Evolutionary conservation across 2,329 filamentous ascomycete genomes (phyloP), one percentile per base, ranked within the genome.

Genomic region (Dendrostoma leiphaemia): DNA sequence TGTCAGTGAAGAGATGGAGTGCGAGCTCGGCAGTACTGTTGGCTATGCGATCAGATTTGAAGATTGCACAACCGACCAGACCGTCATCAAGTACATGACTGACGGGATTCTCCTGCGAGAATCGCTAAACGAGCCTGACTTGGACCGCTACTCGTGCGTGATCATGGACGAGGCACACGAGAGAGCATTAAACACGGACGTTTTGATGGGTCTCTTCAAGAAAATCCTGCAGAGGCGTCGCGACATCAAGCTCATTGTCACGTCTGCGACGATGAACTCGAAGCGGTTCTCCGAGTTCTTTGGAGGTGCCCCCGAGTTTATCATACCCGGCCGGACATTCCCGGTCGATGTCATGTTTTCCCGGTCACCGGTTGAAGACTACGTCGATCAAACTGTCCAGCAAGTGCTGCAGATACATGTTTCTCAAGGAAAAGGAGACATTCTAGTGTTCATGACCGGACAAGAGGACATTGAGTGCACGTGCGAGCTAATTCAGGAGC

Each of bases 131-230:
- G 93, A 97, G 69, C 84, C 88, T 6, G 93, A 99, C 68, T 78
- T 99, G 43, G 94, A 97, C 70, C 90, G 90, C 60, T 99, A 99
- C 69, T 96, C 93, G 13, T 97, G 92, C 68, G 91, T 99, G 64
- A 99, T 99, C 71, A 99, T 99, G 94, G 94, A 99, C 67, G 94
- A 99, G 75, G 95, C 94, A 4, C 94, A 99, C 79, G 94, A 99
- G 71, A 84, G 94, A 69, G 93, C 94, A 1, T 74, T 99, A 47
- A 97, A 99, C 66, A 99, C 94, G 0, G 94, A 99, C 69, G 93
- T 99, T 17, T 75, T 99, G 13, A 96, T 99, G 90, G 94, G 94
- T 0, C 74, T 99, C 26, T 93, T 99, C 74, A 99, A 97, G 71
- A 99, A 99, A 72, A 93, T 99, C 4, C 75, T 99, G 44, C 88